Conservation (phyloP, 2,329 filamentous ascomycete genomes). For the Colletotrichum paranaense region DNA sequence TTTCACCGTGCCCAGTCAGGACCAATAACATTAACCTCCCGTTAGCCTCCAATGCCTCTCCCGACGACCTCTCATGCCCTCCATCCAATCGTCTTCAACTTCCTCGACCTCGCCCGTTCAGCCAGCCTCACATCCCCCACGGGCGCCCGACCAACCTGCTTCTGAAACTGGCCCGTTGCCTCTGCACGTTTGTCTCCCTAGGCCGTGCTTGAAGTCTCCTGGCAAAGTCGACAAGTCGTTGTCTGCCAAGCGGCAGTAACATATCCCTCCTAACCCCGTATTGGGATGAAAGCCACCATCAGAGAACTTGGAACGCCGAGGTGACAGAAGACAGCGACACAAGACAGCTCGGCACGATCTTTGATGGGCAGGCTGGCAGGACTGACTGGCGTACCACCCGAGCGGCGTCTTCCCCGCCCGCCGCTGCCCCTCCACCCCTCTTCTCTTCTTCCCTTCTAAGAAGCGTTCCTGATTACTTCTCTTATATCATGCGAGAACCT, state of each 20-base stretch:
- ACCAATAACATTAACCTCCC: not conserved
- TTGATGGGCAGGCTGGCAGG: not conserved
- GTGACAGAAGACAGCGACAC: conserved; percentile 26
- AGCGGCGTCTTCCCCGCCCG: not conserved
- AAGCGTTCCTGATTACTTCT: not conserved
- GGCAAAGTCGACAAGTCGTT: not conserved
- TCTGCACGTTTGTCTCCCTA: not conserved
- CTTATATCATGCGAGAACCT: conserved; percentile 26
- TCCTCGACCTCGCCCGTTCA: not conserved
- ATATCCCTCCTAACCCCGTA: not conserved
- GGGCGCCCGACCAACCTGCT: conserved; percentile 21
- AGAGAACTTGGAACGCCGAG: conserved; percentile 15
- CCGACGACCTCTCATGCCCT: not conserved
- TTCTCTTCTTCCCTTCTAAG: not conserved
- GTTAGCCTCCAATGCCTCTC: not conserved
- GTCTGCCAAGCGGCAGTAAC: not conserved
- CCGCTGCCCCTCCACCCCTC: not conserved
- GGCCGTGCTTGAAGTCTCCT: conserved; percentile 13
- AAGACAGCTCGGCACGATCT: conserved; percentile 20
- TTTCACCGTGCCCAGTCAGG: conserved; percentile 28
- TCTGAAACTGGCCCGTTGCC: conserved; percentile 31
- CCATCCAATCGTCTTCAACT: not conserved
- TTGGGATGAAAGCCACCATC: conserved; percentile 21
- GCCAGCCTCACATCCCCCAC: conserved; percentile 22
- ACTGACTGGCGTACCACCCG: not conserved